phyloP scores from a whole-genome alignment of 306 rosid genomes.

The Acacia crassicarpa region DNA sequence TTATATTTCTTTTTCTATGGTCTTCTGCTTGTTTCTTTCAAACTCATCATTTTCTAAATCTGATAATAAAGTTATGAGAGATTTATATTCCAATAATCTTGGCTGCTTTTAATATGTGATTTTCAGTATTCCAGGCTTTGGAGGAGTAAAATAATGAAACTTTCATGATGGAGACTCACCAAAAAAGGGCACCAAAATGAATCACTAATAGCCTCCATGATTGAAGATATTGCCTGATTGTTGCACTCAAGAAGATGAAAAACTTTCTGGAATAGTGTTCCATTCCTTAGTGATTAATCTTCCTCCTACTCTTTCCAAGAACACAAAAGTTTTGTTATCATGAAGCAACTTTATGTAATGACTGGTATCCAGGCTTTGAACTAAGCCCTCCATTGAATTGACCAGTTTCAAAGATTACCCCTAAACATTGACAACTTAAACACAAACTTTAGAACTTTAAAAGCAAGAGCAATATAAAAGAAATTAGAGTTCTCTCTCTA shows the following conservation, averaged over 20 bases:
- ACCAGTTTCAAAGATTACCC: conserved; percentile 10
- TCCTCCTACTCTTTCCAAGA: conserved; percentile 26
- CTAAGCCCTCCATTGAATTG: conserved; percentile 29
- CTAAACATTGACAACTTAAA: conserved; percentile 25
- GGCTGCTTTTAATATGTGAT: neutral
- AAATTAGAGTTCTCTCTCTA: conserved; percentile 22
- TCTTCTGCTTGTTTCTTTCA: neutral
- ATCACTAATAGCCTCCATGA: conserved; percentile 8
- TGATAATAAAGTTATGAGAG: neutral
- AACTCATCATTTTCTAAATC: neutral
- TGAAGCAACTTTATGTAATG: neutral
- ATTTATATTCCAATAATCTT: too few relatives aligned
- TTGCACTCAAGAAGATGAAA: neutral
- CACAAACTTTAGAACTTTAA: conserved; percentile 27
- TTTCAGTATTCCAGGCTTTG: neutral
- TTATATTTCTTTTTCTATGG: neutral
- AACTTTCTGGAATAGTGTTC: conserved; percentile 22
- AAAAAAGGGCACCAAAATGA: neutral
- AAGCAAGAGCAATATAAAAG: conserved; percentile 27
- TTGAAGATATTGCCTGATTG: conserved; percentile 20
- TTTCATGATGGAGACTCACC: neutral
- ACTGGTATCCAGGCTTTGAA: neutral
- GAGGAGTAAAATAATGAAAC: neutral
- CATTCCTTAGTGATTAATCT: conserved; percentile 49
- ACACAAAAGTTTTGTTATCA: conserved; percentile 7